Conservation (phyloP, 768 basidiomycete genomes). For the Tephrocybe rancida region DNA sequence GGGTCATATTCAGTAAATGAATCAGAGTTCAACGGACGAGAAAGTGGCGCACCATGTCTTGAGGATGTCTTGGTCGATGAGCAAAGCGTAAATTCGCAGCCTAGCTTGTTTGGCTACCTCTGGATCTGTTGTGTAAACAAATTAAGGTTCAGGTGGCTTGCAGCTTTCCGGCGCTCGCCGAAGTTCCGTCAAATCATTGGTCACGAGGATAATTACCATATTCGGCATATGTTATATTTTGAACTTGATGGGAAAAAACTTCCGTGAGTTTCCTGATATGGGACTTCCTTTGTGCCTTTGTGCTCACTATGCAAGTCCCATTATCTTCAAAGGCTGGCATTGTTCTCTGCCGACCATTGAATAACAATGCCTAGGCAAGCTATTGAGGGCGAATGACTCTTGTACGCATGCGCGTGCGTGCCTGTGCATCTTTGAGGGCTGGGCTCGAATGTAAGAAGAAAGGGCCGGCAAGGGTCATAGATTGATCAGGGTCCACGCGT, state of each 20-base stretch:
- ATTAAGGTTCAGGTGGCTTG: slow-evolving; percentile 66
- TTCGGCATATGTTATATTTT: background rate
- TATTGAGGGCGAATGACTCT: background rate
- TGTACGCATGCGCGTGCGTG: slow-evolving; percentile 2
- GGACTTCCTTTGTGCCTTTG: slow-evolving; percentile 25
- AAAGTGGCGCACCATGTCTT: slow-evolving; percentile 64
- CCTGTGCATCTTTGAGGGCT: no score
- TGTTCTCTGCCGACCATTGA: slow-evolving; percentile 1
- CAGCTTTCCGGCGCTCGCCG: slow-evolving; percentile 38
- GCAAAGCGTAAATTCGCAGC: slow-evolving; percentile 32
- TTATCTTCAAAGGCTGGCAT: slow-evolving; percentile 20
- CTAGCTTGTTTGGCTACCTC: slow-evolving; percentile 33
- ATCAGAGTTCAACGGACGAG: slow-evolving; percentile 3
- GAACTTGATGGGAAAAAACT: background rate
- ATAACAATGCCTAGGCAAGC: background rate
- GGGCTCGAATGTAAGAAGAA: no score
- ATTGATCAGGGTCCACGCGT: background rate
- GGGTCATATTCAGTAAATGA: slow-evolving; percentile 1
- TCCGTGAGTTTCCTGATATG: slow-evolving; percentile 5
- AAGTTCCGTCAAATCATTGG: background rate
- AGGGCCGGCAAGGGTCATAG: no score
- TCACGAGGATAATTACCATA: background rate
- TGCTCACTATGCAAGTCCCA: slow-evolving; percentile 29
- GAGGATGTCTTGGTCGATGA: slow-evolving; percentile 63
- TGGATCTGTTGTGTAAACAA: slow-evolving; percentile 42